Conservation (phyloP, 306 rosid genomes). For the Canavalia gladiata region DNA sequence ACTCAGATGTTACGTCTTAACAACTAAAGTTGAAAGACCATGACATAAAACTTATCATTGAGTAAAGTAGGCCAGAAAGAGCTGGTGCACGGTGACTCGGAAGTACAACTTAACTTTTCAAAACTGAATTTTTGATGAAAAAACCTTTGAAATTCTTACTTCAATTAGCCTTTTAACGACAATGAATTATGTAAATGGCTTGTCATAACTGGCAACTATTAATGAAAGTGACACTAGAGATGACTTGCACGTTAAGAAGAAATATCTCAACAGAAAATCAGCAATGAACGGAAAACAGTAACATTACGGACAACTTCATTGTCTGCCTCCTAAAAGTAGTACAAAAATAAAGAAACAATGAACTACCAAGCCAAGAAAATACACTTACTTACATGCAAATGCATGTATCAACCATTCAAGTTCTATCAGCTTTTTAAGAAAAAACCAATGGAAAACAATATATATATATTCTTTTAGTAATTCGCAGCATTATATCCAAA, state of each 20-base stretch:
- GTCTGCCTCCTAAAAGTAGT: slow-evolving; percentile 40
- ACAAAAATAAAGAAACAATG: slow-evolving; percentile 7
- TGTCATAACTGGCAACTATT: slow-evolving; percentile 40
- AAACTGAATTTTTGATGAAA: slow-evolving; percentile 8
- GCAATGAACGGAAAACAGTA: slow-evolving; percentile 29
- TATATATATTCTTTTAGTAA: not conserved
- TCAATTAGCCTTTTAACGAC: slow-evolving; percentile 32
- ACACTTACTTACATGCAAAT: slow-evolving; percentile 22
- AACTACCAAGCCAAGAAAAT: slow-evolving; percentile 35
- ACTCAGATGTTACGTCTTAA: slow-evolving; percentile 36
- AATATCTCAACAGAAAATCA: slow-evolving; percentile 35
- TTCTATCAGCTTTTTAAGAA: not conserved
- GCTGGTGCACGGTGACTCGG: slow-evolving; percentile 11
- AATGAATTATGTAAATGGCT: slow-evolving; percentile 33
- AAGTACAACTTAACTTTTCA: slow-evolving; percentile 33
- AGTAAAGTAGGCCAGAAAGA: slow-evolving; percentile 28
- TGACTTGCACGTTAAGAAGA: slow-evolving; percentile 30
- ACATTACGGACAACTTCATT: slow-evolving; percentile 32
- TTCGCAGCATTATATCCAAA: slow-evolving; percentile 5
- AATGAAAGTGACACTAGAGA: slow-evolving; percentile 37
- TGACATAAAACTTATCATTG: not conserved
- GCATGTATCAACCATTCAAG: slow-evolving; percentile 12
- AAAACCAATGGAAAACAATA: not conserved
- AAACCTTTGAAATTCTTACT: slow-evolving; percentile 1
- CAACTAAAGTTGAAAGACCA: slow-evolving; percentile 46